Conservation (phyloP, 169 alveolate genomes). For the Hepatocystis sp. region DNA sequence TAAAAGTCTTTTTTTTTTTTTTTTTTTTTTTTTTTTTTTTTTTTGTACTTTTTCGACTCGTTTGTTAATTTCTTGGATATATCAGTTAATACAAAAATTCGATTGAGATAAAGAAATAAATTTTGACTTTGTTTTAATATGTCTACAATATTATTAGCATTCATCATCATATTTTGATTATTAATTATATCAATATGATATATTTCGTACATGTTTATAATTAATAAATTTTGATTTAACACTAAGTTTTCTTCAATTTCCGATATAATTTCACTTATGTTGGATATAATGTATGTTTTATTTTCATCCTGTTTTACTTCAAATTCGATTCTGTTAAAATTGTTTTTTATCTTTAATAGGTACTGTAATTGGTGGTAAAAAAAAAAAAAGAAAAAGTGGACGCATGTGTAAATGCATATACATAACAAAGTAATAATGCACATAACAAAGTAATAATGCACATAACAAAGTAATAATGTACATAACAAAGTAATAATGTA, state of each 20-base stretch:
- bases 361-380: conserved; percentile 7
- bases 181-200: conserved; percentile 67
- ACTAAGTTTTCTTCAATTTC: conserved; percentile 70
- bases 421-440: too few relatives aligned
- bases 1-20: not conserved
- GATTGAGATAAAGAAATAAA: conserved; percentile 42
- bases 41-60: conserved; percentile 66
- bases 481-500: too few relatives aligned
- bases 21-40: not conserved
- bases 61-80: conserved; percentile 51
- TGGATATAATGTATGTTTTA: conserved; percentile 54
- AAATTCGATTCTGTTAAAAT: conserved; percentile 61
- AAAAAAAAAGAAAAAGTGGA: not conserved
- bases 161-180: conserved; percentile 72
- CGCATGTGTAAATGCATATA: not conserved
- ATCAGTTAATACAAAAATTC: conserved; percentile 64
- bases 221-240: conserved; percentile 44
- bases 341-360: conserved; percentile 56
- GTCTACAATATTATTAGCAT: conserved; percentile 46
- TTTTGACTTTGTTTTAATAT: conserved; percentile 66
- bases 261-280: conserved; percentile 62
- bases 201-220: conserved; percentile 63
- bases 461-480: too few relatives aligned
- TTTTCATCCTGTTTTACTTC: conserved; percentile 73
- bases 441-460: too few relatives aligned